These are phyloP conservation scores for Bonia amplexicaulis DNA, from an alignment of 176 grass and related monocot species.

Conservation along the genomic window DNA sequence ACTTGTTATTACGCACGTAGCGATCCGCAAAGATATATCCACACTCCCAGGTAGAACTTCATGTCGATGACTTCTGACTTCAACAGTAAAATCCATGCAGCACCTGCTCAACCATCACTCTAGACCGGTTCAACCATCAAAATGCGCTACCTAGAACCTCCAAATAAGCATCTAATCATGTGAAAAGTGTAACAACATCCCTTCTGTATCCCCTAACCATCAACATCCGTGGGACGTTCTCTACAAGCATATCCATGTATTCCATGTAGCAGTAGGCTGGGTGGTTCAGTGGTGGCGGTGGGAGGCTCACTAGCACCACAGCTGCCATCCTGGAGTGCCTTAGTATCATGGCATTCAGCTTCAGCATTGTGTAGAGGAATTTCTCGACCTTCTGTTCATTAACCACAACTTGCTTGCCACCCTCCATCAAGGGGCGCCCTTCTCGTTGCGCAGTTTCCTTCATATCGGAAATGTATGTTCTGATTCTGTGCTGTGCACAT, in stretches of 20 bases:
- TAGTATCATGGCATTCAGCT: constrained; percentile 80
- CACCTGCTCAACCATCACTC: not conserved
- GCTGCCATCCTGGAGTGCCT: constrained; percentile 79
- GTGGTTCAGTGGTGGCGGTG: constrained; percentile 70
- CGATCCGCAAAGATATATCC: not conserved
- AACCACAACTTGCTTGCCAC: constrained; percentile 51
- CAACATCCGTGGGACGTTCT: constrained; percentile 74
- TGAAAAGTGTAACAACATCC: constrained; percentile 93
- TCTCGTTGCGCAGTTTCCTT: constrained; percentile 45
- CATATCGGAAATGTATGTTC: constrained; percentile 54
- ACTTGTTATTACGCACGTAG: not conserved
- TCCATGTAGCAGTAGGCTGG: constrained; percentile 93
- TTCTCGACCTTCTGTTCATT: constrained; percentile 83
- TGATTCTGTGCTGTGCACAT: constrained; percentile 55
- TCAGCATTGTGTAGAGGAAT: constrained; percentile 73
- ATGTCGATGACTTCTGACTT: not conserved
- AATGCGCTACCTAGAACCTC: not conserved
- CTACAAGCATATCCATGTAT: constrained; percentile 85
- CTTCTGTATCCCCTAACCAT: constrained; percentile 90
- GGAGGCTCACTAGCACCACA: constrained; percentile 84
- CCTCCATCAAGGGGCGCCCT: constrained; percentile 56
- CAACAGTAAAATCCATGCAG: not conserved
- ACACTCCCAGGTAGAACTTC: not conserved
- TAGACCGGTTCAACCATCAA: not conserved
- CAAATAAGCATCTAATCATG: constrained; percentile 32